A percentile compares a stretch with the other conserved stretches of the same genome.
Evolutionary conservation across 768 basidiomycete genomes (phyloP).

Genomic region (Rhodotorula paludigena): DNA sequence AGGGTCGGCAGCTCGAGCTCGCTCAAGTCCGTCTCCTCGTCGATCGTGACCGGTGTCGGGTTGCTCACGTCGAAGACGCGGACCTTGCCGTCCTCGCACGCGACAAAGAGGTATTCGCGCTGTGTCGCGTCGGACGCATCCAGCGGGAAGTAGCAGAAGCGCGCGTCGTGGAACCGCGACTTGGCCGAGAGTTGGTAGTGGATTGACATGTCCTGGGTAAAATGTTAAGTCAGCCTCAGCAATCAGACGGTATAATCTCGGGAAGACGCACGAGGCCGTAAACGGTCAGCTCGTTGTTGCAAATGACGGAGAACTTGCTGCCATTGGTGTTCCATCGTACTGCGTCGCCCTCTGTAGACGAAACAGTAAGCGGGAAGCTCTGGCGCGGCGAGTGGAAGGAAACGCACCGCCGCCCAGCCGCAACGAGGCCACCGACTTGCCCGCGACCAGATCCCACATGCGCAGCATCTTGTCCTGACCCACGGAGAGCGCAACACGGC

Average conservation of each 20-base stretch:
- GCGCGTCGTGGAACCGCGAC: slow-evolving; percentile 76
- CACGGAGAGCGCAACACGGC: slow-evolving; percentile 83
- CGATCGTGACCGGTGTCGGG: slow-evolving; percentile 32
- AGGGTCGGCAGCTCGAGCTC: slow-evolving; percentile 31
- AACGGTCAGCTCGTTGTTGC: slow-evolving; percentile 68
- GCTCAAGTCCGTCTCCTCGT: slow-evolving; percentile 37
- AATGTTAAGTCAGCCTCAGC: slow-evolving; percentile 16
- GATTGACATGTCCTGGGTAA: slow-evolving; percentile 66
- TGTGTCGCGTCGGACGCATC: slow-evolving; percentile 50
- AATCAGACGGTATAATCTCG: no score
- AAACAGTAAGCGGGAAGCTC: not conserved
- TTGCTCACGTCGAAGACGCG: slow-evolving; percentile 64
- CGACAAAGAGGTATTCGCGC: slow-evolving; percentile 67
- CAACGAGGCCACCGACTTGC: slow-evolving; percentile 72
- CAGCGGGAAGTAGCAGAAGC: slow-evolving; percentile 61
- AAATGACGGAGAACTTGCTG: slow-evolving; percentile 71
- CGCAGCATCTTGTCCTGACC: slow-evolving; percentile 81
- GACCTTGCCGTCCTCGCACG: slow-evolving; percentile 83
- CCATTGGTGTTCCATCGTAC: slow-evolving; percentile 82
- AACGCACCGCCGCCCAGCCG: slow-evolving; percentile 77
- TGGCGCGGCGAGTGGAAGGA: not conserved
- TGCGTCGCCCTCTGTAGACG: slow-evolving; percentile 72
- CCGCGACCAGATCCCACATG: slow-evolving; percentile 87
- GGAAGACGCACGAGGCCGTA: slow-evolving; percentile 64
- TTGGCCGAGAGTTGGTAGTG: slow-evolving; percentile 68